These are phyloP conservation scores for Entamoeba invadens DNA, from an alignment of 208 protist species.

Conservation along the genomic window DNA sequence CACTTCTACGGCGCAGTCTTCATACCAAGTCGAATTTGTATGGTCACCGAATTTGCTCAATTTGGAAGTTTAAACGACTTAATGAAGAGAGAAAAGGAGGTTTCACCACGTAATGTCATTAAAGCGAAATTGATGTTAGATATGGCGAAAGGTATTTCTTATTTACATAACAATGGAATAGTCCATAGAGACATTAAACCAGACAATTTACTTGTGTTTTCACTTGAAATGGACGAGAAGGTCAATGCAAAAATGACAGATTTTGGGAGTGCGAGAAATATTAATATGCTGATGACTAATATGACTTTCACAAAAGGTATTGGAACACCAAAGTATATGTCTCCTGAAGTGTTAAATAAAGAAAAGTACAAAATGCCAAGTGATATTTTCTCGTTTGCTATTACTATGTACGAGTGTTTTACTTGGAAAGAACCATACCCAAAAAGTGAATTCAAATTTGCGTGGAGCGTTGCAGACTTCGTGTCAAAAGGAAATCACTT, in stretches of 20 bases:
- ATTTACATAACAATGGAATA: background rate
- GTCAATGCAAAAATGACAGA: background rate
- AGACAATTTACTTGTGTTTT: background rate
- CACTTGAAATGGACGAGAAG: background rate
- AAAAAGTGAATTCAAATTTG: too few relatives aligned
- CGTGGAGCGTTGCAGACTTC: too few relatives aligned
- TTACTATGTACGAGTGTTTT: background rate
- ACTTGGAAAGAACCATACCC: too few relatives aligned
- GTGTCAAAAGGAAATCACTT: too few relatives aligned
- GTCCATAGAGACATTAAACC: background rate
- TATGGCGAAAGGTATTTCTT: background rate
- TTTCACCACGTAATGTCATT: background rate
- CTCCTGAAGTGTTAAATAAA: background rate
- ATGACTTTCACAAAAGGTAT: background rate
- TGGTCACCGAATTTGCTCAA: background rate
- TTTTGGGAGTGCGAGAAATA: background rate
- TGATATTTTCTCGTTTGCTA: background rate
- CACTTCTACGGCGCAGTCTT: background rate
- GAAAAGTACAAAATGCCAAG: background rate
- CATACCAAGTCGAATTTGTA: background rate
- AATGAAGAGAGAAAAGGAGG: background rate
- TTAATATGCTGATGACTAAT: background rate
- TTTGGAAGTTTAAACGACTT: background rate
- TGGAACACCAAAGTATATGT: background rate
- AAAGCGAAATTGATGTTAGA: background rate